phyloP scores from a whole-genome alignment of 176 grass and related monocot species.

The Melocanna baccifera region DNA sequence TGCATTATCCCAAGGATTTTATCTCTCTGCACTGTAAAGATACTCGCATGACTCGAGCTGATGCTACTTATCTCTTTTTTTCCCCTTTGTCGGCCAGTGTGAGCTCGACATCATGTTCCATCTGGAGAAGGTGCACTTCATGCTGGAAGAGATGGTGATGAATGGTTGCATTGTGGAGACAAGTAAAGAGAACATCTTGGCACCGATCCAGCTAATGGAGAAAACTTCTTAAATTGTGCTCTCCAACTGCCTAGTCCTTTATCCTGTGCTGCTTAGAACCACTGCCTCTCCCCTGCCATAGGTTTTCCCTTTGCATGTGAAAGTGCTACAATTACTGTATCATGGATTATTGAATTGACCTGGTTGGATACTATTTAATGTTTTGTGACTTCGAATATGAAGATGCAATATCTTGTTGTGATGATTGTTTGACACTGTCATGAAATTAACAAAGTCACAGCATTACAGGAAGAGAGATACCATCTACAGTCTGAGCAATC shows the following conservation, averaged over 20 bases:
- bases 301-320: neutral
- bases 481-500: no score
- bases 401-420: neutral
- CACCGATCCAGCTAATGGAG: slow-evolving; percentile 86
- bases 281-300: neutral
- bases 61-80: neutral
- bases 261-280: neutral
- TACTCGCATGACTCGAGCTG: neutral
- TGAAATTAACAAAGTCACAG: neutral
- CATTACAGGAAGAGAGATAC: no score
- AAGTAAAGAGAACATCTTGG: slow-evolving; percentile 89
- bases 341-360: neutral
- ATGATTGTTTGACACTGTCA: neutral
- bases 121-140: slow-evolving; percentile 95
- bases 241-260: neutral
- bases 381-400: neutral
- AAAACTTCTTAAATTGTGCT: slow-evolving; percentile 59
- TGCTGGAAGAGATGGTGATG: slow-evolving; percentile 99
- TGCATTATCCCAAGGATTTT: neutral
- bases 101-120: slow-evolving; percentile 99
- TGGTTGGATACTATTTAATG: neutral
- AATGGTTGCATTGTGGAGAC: slow-evolving; percentile 97
- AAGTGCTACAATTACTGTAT: neutral
- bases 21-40: neutral
- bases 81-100: slow-evolving; percentile 32